phyloP scores from a whole-genome alignment of 2,329 filamentous ascomycete genomes.

The Drechslera avenae region DNA sequence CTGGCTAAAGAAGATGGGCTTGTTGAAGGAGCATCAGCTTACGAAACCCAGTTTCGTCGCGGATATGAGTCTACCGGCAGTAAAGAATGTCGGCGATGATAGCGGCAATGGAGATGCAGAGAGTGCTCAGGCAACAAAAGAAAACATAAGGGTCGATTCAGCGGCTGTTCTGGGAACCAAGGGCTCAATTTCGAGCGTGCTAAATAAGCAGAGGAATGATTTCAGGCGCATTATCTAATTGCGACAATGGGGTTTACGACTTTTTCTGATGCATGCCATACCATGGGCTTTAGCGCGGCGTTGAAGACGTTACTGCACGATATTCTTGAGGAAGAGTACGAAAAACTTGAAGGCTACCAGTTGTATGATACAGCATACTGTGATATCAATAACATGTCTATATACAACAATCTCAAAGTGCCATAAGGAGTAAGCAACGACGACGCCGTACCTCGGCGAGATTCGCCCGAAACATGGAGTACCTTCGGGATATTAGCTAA shows the following conservation, averaged over 20 bases:
- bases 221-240: slow-evolving; percentile 8
- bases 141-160: slow-evolving; percentile 19
- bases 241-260: neutral
- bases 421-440: neutral
- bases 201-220: neutral
- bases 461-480: slow-evolving; percentile 14
- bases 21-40: slow-evolving; percentile 24
- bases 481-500: slow-evolving; percentile 16
- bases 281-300: slow-evolving; percentile 6
- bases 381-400: neutral
- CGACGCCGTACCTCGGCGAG: slow-evolving; percentile 12
- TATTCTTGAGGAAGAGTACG: no score
- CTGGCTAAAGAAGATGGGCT: slow-evolving; percentile 25
- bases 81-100: slow-evolving; percentile 10
- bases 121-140: slow-evolving; percentile 12
- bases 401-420: no score
- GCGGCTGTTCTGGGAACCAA: slow-evolving; percentile 17
- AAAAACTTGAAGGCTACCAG: no score
- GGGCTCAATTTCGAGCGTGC: slow-evolving; percentile 6
- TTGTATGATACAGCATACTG: neutral
- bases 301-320: neutral
- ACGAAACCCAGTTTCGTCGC: slow-evolving; percentile 29
- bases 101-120: slow-evolving; percentile 11
- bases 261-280: slow-evolving; percentile 1
- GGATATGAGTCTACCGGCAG: slow-evolving; percentile 8